Evolutionary conservation across 2,329 filamentous ascomycete species (phyloP).

Genomic region (Diaporthe longicolla): DNA sequence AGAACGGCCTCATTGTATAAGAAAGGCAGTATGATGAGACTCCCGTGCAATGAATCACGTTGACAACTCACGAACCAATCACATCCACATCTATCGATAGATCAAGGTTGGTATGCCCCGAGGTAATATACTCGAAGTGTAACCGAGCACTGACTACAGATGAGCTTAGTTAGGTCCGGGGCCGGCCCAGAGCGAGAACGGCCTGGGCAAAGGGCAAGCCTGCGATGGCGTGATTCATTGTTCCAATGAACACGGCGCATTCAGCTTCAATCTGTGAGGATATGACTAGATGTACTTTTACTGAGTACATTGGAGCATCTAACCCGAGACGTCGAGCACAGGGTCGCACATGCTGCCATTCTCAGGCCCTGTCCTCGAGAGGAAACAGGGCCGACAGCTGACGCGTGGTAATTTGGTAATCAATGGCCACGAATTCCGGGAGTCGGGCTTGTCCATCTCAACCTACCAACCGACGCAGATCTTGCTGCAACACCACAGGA

Average conservation of each 20-base stretch:
- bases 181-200: conserved; percentile 6
- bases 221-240: conserved; percentile 17
- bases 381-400: neutral
- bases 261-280: neutral
- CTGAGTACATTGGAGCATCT: neutral
- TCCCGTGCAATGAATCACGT: neutral
- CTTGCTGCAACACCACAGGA: neutral
- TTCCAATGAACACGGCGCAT: neutral
- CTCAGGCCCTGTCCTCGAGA: neutral
- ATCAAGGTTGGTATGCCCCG: neutral
- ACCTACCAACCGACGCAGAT: neutral
- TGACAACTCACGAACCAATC: neutral
- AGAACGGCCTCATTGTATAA: conserved; percentile 10
- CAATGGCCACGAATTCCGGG: neutral
- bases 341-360: neutral
- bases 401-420: neutral
- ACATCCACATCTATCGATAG: neutral
- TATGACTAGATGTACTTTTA: neutral
- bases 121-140: neutral
- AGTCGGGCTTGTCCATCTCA: neutral
- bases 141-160: conserved; percentile 7
- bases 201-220: neutral
- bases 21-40: neutral
- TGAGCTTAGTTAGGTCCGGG: neutral
- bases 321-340: neutral